Evolutionary conservation across 768 basidiomycete genomes (phyloP).

Genomic region (Lactifluus rugatus): DNA sequence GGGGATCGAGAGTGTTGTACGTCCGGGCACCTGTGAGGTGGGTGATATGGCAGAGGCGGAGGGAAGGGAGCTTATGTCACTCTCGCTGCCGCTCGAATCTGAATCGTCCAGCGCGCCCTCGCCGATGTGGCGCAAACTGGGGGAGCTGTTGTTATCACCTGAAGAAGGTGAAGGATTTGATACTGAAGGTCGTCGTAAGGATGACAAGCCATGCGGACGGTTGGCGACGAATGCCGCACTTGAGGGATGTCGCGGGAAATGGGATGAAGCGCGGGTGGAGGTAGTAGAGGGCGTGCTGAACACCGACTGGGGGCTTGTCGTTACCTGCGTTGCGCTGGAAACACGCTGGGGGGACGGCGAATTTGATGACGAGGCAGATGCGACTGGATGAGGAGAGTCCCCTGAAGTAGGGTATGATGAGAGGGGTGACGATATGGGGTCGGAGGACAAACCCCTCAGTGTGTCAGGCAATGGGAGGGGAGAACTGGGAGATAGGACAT

Average conservation of each 20-base stretch:
- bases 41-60: slow-evolving; percentile 27
- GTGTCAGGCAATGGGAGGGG: slow-evolving; percentile 9
- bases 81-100: slow-evolving; percentile 44
- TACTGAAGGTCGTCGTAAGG: slow-evolving; percentile 39
- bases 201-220: slow-evolving; percentile 22
- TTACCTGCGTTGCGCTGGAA: slow-evolving; percentile 5
- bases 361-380: slow-evolving; percentile 10
- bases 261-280: slow-evolving; percentile 4
- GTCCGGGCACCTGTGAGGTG: slow-evolving; percentile 23
- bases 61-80: slow-evolving; percentile 13
- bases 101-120: slow-evolving; percentile 75
- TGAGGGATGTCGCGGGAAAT: slow-evolving; percentile 18
- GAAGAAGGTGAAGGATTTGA: slow-evolving; percentile 27
- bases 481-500: slow-evolving; percentile 23
- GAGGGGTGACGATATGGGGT: slow-evolving; percentile 23
- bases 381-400: slow-evolving; percentile 2
- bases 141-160: slow-evolving; percentile 27
- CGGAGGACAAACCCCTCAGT: slow-evolving; percentile 21
- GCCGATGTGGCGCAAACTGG: slow-evolving; percentile 53
- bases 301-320: slow-evolving; percentile 10
- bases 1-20: slow-evolving; percentile 25
- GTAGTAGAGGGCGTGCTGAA: slow-evolving; percentile 12
- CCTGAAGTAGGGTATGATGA: not conserved
- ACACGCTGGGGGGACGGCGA: slow-evolving; percentile 17
- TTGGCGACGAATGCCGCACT: slow-evolving; percentile 7